phyloP scores from a whole-genome alignment of 2,329 filamentous ascomycete species.

The Pseudopithomyces chartarum region DNA sequence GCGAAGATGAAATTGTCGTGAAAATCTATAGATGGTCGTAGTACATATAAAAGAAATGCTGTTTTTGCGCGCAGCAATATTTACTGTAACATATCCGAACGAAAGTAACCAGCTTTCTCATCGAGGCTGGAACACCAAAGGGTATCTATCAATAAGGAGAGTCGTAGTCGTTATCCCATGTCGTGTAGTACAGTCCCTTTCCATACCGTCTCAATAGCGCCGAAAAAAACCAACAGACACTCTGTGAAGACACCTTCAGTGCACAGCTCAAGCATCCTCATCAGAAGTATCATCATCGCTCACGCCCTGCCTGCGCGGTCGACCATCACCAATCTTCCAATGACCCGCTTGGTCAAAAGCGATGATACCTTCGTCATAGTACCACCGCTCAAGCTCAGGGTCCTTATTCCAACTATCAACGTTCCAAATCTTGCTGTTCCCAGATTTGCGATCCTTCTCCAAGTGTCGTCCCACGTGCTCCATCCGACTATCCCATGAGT shows the following conservation, averaged over 20 bases:
- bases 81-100: background rate
- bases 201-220: background rate
- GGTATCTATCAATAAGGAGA: slow-evolving; percentile 16
- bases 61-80: background rate
- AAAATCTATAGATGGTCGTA: background rate
- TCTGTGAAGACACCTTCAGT: background rate
- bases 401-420: slow-evolving; percentile 33
- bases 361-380: slow-evolving; percentile 47
- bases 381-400: slow-evolving; percentile 42
- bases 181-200: background rate
- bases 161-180: background rate
- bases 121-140: slow-evolving; percentile 8
- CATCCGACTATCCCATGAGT: slow-evolving; percentile 80
- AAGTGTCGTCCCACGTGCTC: slow-evolving; percentile 86
- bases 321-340: slow-evolving; percentile 43
- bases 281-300: slow-evolving; percentile 18
- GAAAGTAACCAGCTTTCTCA: background rate
- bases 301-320: slow-evolving; percentile 18
- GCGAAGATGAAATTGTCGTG: background rate
- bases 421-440: slow-evolving; percentile 20
- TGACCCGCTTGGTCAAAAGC: slow-evolving; percentile 24
- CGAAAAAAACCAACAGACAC: background rate
- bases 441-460: slow-evolving; percentile 58
- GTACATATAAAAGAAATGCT: background rate
- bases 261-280: slow-evolving; percentile 14